Evolutionary conservation across 2,329 filamentous ascomycete genomes (phyloP).

Genomic region (Aspergillus luchuensis): DNA sequence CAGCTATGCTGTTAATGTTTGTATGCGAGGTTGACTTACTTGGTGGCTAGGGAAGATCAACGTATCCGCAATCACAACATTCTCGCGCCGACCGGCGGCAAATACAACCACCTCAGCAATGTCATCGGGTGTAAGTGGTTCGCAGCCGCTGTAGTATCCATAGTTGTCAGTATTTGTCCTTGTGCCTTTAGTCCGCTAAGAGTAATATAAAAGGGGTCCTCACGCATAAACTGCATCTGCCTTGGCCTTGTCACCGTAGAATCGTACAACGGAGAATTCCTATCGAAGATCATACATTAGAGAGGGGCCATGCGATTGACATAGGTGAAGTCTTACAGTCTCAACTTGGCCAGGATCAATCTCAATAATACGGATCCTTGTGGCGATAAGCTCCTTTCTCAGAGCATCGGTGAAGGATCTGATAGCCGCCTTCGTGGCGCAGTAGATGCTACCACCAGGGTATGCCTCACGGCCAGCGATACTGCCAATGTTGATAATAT

Average conservation of each 20-base stretch:
- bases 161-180: not conserved
- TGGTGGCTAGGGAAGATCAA: constrained; percentile 88
- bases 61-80: constrained; percentile 86
- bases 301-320: constrained; percentile 5
- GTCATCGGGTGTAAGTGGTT: constrained; percentile 85
- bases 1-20: not conserved
- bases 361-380: constrained; percentile 79
- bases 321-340: constrained; percentile 58
- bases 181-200: not conserved
- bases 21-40: constrained; percentile 53
- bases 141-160: constrained; percentile 60
- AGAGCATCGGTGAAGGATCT: constrained; percentile 80
- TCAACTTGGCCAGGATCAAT: constrained; percentile 92
- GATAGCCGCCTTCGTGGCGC: constrained; percentile 87
- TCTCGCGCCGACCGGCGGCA: constrained; percentile 77
- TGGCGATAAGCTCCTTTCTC: constrained; percentile 79
- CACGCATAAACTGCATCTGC: constrained; percentile 87
- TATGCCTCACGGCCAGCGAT: constrained; percentile 91
- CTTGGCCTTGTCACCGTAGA: constrained; percentile 84
- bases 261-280: constrained; percentile 88
- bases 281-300: constrained; percentile 30
- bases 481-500: constrained; percentile 94
- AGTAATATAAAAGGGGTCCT: constrained; percentile 34
- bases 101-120: constrained; percentile 92
- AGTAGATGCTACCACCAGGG: constrained; percentile 85